Percentiles rank a stretch among this genome's conserved stretches.
Evolutionary conservation across 768 basidiomycete species (phyloP).

Genomic region (Asterophora parasitica): DNA sequence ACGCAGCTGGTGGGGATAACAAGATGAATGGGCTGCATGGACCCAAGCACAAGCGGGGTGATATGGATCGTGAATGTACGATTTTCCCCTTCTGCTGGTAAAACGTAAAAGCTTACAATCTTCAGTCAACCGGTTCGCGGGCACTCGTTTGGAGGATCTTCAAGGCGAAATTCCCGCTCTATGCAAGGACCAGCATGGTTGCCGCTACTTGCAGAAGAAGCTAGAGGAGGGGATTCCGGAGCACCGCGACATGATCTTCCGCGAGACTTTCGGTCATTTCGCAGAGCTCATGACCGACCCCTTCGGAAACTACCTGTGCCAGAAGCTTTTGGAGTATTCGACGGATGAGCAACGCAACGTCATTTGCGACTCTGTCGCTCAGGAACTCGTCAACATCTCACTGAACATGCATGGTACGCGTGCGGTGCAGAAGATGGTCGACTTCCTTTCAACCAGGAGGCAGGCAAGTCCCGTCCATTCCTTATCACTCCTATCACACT

Average conservation of each 20-base stretch:
- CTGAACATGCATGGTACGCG: conserved; percentile 99
- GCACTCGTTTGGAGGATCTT: conserved; percentile 91
- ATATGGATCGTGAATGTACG: conserved; percentile 83
- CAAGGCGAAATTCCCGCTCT: conserved; percentile 90
- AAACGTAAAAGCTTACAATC: conserved; percentile 4
- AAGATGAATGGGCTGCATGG: conserved; percentile 92
- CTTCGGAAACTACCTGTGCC: conserved; percentile 98
- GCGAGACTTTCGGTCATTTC: conserved; percentile 96
- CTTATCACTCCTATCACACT: conserved; percentile 41
- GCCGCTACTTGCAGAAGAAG: conserved; percentile 98
- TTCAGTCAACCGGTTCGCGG: conserved; percentile 93
- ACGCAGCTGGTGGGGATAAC: conserved; percentile 47
- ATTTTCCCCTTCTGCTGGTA: conserved; percentile 2
- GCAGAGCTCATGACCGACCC: conserved; percentile 99
- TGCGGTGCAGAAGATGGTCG: conserved; percentile 99
- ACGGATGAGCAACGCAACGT: conserved; percentile 96
- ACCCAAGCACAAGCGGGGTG: conserved; percentile 91
- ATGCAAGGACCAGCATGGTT: conserved; percentile 99
- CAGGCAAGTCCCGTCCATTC: conserved; percentile 59
- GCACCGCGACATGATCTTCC: conserved; percentile 99
- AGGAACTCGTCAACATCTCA: conserved; percentile 96
- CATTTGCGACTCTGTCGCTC: conserved; percentile 96
- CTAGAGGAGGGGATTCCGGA: conserved; percentile 93
- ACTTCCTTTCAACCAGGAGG: conserved; percentile 92
- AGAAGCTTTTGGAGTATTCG: conserved; percentile 94